Evolutionary conservation across 306 rosid species (phyloP).

Genomic region (Pyrus communis): DNA sequence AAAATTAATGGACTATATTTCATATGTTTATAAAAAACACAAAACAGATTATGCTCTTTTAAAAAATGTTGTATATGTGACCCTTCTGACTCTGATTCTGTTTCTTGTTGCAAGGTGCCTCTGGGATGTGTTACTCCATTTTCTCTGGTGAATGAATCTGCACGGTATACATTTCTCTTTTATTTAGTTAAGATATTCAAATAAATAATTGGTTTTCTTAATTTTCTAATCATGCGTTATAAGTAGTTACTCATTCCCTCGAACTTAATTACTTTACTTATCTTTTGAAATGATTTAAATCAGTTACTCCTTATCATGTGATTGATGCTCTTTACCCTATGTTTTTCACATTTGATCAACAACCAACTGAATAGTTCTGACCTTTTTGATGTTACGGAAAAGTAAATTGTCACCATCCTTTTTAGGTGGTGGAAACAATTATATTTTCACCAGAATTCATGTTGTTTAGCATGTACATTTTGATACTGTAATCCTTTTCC

Average conservation of each 20-base stretch:
- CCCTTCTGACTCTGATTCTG: background rate
- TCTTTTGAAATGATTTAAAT: background rate
- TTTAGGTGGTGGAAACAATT: background rate
- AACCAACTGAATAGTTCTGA: background rate
- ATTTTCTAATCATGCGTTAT: background rate
- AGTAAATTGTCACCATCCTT: background rate
- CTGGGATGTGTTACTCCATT: conserved; percentile 88
- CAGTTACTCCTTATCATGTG: background rate
- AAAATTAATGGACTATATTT: background rate
- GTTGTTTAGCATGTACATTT: background rate
- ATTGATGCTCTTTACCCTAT: background rate
- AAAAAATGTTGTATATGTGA: background rate
- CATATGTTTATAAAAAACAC: background rate
- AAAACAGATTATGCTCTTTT: background rate
- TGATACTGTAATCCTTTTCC: background rate
- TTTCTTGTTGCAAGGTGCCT: conserved; percentile 52
- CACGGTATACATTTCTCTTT: conserved; percentile 47
- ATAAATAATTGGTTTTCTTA: background rate
- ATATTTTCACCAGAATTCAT: background rate
- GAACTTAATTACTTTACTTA: background rate
- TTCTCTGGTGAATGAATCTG: conserved; percentile 81
- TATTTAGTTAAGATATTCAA: background rate
- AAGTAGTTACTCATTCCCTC: background rate
- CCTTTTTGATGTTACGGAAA: background rate
- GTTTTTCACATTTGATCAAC: background rate